These are phyloP conservation scores for Gracilariopsis chorda DNA, from an alignment of 23 red algal genomes.

Conservation along the genomic window DNA sequence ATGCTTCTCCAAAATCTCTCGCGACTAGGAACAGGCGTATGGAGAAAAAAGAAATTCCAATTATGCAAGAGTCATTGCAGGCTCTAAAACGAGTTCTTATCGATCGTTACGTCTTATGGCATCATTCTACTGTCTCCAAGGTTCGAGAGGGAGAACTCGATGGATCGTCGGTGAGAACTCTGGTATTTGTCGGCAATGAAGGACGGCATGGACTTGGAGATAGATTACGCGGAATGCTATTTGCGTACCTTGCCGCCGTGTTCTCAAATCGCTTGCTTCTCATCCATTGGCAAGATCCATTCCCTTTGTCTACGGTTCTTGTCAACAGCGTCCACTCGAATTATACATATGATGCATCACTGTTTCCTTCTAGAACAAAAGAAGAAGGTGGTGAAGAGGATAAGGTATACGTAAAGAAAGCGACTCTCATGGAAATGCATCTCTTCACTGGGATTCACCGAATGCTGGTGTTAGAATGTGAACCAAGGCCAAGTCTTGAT, in stretches of 20 bases:
- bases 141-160: background rate
- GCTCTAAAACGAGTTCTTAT: constrained; percentile 11
- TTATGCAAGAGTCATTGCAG: background rate
- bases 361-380: background rate
- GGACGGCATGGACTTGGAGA: constrained; percentile 41
- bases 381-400: background rate
- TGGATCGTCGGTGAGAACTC: background rate
- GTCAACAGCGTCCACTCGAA: background rate
- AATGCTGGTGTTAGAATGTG: background rate
- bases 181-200: constrained; percentile 20
- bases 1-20: background rate
- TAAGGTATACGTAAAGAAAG: background rate
- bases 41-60: background rate
- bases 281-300: constrained; percentile 27
- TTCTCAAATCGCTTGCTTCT: constrained; percentile 30
- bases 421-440: background rate
- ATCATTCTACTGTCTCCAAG: background rate
- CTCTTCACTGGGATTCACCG: background rate
- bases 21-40: background rate
- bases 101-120: constrained; percentile 22
- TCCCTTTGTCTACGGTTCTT: constrained; percentile 20
- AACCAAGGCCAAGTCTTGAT: background rate
- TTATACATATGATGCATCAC: constrained; percentile 27
- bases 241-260: constrained; percentile 12
- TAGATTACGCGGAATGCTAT: constrained; percentile 9